Conservation (phyloP, 495 filamentous ascomycete genomes). For the Aspergillus heteromorphus region DNA sequence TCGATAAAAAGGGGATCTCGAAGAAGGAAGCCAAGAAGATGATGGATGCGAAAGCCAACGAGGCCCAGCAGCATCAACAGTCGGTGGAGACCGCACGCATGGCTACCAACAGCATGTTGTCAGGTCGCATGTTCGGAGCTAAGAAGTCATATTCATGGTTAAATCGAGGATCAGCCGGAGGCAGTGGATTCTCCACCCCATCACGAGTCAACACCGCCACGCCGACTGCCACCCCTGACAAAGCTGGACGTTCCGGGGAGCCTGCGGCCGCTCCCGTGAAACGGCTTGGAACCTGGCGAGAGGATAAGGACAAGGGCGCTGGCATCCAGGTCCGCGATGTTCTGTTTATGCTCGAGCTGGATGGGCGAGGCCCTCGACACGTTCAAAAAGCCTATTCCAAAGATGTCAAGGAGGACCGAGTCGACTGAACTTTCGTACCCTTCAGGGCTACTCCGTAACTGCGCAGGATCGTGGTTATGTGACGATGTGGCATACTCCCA, state of each 20-base stretch:
- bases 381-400: constrained; percentile 42
- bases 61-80: constrained; percentile 47
- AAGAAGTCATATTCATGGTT: constrained; percentile 47
- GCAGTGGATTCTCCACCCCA: constrained; percentile 38
- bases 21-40: constrained; percentile 51
- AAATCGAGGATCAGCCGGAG: constrained; percentile 28
- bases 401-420: constrained; percentile 39
- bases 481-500: constrained; percentile 20
- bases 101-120: constrained; percentile 42
- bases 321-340: constrained; percentile 48
- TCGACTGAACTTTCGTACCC: constrained; percentile 21
- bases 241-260: constrained; percentile 25
- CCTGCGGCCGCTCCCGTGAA: constrained; percentile 22
- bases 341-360: constrained; percentile 46
- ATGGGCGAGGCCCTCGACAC: constrained; percentile 41
- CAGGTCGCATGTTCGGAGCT: constrained; percentile 38
- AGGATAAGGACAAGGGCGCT: constrained; percentile 42
- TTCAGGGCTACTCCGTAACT: constrained; percentile 15
- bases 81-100: constrained; percentile 44
- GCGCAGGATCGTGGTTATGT: constrained; percentile 25
- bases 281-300: constrained; percentile 42
- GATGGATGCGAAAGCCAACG: constrained; percentile 43
- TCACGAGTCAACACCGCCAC: constrained; percentile 32
- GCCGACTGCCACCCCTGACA: constrained; percentile 30
- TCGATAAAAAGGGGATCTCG: constrained; percentile 52